These are phyloP conservation scores for Aureobasidium subglaciale DNA, from an alignment of 2,329 filamentous ascomycete genomes.

Conservation along the genomic window DNA sequence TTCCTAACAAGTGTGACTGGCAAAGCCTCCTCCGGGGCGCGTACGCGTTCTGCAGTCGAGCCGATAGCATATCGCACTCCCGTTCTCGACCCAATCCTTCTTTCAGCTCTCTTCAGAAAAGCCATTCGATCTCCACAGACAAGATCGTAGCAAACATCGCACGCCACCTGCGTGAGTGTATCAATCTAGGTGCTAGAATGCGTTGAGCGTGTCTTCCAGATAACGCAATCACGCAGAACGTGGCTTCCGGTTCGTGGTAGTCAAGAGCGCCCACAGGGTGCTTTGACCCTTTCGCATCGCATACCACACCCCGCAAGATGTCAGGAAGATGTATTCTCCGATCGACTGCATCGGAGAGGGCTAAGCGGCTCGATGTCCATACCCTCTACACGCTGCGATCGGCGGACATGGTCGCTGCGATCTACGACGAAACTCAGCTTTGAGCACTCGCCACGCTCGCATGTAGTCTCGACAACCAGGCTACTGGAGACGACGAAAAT, in stretches of 20 bases:
- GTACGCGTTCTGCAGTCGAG: not conserved
- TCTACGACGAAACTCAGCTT: not conserved
- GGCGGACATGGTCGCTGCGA: not conserved
- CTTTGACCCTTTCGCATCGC: not conserved
- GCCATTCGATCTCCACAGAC: not conserved
- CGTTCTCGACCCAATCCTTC: not conserved
- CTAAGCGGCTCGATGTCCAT: not conserved
- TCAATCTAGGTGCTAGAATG: not conserved
- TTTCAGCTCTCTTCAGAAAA: conserved; percentile 6
- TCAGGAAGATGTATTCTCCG: not conserved
- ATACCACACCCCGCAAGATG: not conserved
- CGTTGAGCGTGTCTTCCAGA: not conserved
- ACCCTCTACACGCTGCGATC: not conserved
- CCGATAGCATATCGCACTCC: not conserved
- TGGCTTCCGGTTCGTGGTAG: not conserved
- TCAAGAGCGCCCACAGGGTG: not conserved
- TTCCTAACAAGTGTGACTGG: not conserved
- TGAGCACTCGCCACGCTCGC: too few relatives aligned
- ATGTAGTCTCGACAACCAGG: conserved; percentile 7
- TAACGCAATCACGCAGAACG: not conserved
- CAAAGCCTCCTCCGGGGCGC: not conserved
- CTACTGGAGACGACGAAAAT: not conserved
- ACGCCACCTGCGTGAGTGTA: conserved; percentile 7
- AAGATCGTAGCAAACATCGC: not conserved
- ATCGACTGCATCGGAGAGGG: not conserved